A percentile compares a stretch with the other conserved stretches of the same genome.
Conservation (phyloP, 169 alveolate genomes). For the Cryptosporidium meleagridis region DNA sequence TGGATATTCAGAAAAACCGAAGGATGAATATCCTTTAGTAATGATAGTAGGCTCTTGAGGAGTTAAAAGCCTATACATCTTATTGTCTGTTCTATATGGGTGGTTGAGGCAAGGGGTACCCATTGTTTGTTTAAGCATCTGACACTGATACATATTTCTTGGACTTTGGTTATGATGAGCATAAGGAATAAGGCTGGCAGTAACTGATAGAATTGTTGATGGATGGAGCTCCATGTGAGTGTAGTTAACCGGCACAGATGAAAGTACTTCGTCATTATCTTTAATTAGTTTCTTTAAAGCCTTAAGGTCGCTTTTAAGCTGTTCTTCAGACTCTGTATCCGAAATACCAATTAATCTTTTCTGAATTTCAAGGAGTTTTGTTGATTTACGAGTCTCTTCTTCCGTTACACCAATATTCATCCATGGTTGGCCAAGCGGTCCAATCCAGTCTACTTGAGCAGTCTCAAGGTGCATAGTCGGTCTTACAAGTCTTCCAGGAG, state of each 20-base stretch:
- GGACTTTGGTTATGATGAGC: conserved; percentile 99
- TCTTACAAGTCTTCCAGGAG: conserved; percentile 97
- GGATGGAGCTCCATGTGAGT: conserved; percentile 97
- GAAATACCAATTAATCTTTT: conserved; percentile 38
- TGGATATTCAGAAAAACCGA: conserved; percentile 96
- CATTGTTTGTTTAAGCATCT: conserved; percentile 99
- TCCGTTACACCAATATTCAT: conserved; percentile 84
- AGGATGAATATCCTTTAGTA: conserved; percentile 92
- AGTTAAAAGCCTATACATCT: conserved; percentile 88
- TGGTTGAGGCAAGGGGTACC: conserved; percentile 97
- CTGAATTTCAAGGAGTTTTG: conserved; percentile 30
- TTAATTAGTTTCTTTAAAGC: conserved; percentile 49
- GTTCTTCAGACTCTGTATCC: background rate
- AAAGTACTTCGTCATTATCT: conserved; percentile 70
- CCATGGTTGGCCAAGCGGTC: conserved; percentile 96
- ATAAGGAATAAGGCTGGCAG: conserved; percentile 98
- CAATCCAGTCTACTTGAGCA: conserved; percentile 93
- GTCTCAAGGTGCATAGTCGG: conserved; percentile 93
- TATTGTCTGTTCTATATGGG: conserved; percentile 95
- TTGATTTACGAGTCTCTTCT: conserved; percentile 64
- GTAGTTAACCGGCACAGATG: conserved; percentile 86
- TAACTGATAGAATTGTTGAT: conserved; percentile 93
- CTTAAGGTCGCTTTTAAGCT: conserved; percentile 9
- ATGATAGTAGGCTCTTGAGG: conserved; percentile 99
- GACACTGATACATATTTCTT: conserved; percentile 98